Evolutionary conservation across 179 eudicot genomes (phyloP).

Genomic region (Amaranthus tricolor): DNA sequence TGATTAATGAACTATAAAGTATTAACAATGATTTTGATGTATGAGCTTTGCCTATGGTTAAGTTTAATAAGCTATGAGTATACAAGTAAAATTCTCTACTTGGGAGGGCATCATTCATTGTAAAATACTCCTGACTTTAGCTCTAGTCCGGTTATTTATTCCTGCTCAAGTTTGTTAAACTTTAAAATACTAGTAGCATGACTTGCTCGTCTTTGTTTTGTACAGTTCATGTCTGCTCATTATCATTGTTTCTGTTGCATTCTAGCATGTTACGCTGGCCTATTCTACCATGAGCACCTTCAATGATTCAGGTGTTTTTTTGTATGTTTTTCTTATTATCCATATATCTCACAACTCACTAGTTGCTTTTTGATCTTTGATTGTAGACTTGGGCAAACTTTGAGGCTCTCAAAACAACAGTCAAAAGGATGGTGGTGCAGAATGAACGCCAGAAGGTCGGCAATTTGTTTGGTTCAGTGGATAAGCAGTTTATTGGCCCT

Average conservation of each 20-base stretch:
- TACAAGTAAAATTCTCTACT: too few species aligned
- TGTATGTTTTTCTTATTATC: neutral
- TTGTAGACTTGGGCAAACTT: conserved; percentile 79
- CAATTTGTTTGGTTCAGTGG: conserved; percentile 36
- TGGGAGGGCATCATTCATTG: too few species aligned
- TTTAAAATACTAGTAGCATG: neutral
- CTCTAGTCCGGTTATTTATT: neutral
- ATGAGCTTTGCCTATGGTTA: too few species aligned
- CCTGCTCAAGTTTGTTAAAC: neutral
- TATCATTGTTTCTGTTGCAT: neutral
- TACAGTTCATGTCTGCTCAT: neutral
- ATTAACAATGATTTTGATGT: too few species aligned
- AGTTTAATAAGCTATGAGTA: too few species aligned
- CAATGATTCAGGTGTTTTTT: neutral
- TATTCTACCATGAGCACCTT: neutral
- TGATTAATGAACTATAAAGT: too few species aligned
- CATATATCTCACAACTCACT: neutral
- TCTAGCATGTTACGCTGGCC: neutral
- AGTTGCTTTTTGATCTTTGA: neutral
- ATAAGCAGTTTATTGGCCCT: conserved; percentile 39
- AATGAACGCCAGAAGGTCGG: conserved; percentile 36
- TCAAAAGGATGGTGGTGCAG: conserved; percentile 55
- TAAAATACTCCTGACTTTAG: neutral
- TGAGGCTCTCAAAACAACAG: conserved; percentile 84
- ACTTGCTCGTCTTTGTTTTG: neutral